Percentiles rank a stretch among this genome's conserved stretches.
phyloP scores from a whole-genome alignment of 495 filamentous ascomycete genomes.

The Amniculicola lignicola region DNA sequence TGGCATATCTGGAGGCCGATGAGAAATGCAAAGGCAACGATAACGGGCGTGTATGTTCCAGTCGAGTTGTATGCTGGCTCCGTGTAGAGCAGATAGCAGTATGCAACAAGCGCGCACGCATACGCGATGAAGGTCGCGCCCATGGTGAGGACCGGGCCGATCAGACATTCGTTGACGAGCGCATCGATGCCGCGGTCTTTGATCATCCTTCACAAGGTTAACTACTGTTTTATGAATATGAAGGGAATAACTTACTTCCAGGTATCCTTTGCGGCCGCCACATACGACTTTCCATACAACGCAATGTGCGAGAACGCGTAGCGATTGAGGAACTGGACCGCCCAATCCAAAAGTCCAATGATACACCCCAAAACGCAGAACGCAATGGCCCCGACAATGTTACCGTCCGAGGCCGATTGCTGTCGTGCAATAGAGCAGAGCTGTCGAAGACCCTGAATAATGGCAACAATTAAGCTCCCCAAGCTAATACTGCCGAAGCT shows the following conservation, averaged over 20 bases:
- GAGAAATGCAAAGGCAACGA: slow-evolving; percentile 80
- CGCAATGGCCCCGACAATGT: slow-evolving; percentile 61
- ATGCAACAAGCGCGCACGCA: slow-evolving; percentile 74
- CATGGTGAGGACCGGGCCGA: slow-evolving; percentile 87
- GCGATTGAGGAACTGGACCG: slow-evolving; percentile 72
- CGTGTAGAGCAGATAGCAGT: slow-evolving; percentile 79
- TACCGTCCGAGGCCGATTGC: slow-evolving; percentile 61
- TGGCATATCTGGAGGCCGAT: slow-evolving; percentile 85
- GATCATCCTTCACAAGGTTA: slow-evolving; percentile 58
- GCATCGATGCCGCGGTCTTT: slow-evolving; percentile 88
- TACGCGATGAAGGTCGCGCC: slow-evolving; percentile 81
- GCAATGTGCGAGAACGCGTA: slow-evolving; percentile 94
- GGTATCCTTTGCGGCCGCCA: slow-evolving; percentile 81
- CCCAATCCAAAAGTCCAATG: slow-evolving; percentile 78
- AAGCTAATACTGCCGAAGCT: slow-evolving; percentile 88
- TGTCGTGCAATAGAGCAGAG: slow-evolving; percentile 69
- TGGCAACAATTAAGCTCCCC: slow-evolving; percentile 78
- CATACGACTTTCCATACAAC: slow-evolving; percentile 82
- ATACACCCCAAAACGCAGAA: slow-evolving; percentile 73
- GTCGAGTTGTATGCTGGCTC: slow-evolving; percentile 69
- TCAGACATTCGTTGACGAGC: slow-evolving; percentile 83
- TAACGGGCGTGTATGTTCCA: slow-evolving; percentile 68
- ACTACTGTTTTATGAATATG: not conserved
- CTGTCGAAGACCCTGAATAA: slow-evolving; percentile 80
- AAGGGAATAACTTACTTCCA: slow-evolving; percentile 54